Evolutionary conservation across 306 rosid genomes (phyloP).

Genomic region (Arachis stenosperma): DNA sequence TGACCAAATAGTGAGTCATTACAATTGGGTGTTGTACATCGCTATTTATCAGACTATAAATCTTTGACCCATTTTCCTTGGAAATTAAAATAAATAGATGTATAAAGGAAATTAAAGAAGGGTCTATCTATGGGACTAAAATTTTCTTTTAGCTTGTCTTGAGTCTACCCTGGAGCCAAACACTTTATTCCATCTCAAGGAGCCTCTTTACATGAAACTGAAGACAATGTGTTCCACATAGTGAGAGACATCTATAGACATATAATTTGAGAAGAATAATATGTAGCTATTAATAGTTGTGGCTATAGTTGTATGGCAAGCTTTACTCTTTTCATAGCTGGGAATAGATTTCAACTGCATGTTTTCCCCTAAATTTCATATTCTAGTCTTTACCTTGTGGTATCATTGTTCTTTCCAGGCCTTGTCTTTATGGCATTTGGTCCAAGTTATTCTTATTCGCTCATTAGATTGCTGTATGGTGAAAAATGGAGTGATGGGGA

Average conservation of each 20-base stretch:
- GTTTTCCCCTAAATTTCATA: conserved; percentile 33
- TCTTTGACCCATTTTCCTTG: no score
- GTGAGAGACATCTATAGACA: not conserved
- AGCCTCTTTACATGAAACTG: conserved; percentile 11
- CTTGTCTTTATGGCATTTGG: conserved; percentile 93
- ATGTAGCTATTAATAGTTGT: conserved; percentile 8
- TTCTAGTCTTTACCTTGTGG: conserved; percentile 22
- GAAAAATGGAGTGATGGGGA: conserved; percentile 96
- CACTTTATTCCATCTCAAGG: not conserved
- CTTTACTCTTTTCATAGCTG: conserved; percentile 19
- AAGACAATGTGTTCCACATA: conserved; percentile 17
- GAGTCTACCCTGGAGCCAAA: not conserved
- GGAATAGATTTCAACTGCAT: conserved; percentile 20
- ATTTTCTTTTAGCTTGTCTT: not conserved
- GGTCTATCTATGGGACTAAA: not conserved
- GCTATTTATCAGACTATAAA: no score
- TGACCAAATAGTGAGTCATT: no score
- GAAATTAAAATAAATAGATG: no score
- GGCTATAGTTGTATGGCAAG: conserved; percentile 12
- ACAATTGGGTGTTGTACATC: no score
- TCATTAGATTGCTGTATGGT: conserved; percentile 87
- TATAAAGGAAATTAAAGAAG: no score
- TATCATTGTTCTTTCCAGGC: conserved; percentile 60
- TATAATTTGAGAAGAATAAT: conserved; percentile 9
- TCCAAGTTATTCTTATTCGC: conserved; percentile 90